Evolutionary conservation across 2,329 filamentous ascomycete species (phyloP).

Genomic region (Aureobasidium sp.): DNA sequence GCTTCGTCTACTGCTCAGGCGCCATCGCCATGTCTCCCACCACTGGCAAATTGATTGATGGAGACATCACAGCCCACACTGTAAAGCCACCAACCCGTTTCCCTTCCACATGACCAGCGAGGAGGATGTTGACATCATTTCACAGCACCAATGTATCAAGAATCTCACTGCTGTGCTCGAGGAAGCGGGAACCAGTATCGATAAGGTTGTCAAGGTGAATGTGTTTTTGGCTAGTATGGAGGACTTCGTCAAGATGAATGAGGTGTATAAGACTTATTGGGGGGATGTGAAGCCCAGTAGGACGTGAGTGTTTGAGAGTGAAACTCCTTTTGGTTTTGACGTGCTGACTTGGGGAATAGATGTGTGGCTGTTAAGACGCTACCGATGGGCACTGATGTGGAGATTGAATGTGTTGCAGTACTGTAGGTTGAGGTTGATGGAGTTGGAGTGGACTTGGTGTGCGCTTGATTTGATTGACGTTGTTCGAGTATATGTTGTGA

Average conservation of each 20-base stretch:
- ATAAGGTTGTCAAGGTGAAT: slow-evolving; percentile 58
- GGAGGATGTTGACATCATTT: background rate
- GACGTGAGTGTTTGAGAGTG: slow-evolving; percentile 18
- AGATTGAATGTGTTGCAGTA: slow-evolving; percentile 44
- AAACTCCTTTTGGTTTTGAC: background rate
- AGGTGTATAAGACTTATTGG: slow-evolving; percentile 37
- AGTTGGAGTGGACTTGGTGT: background rate
- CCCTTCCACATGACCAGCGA: background rate
- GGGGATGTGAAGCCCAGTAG: slow-evolving; percentile 26
- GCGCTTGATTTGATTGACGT: background rate
- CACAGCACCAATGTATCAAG: slow-evolving; percentile 45
- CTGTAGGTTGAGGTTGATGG: slow-evolving; percentile 16
- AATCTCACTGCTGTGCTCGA: slow-evolving; percentile 53
- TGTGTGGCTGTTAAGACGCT: slow-evolving; percentile 46
- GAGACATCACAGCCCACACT: slow-evolving; percentile 46
- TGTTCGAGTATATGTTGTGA: no score
- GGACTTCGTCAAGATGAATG: slow-evolving; percentile 52
- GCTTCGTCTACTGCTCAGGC: slow-evolving; percentile 64
- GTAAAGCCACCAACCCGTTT: no score
- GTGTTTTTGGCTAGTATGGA: slow-evolving; percentile 58
- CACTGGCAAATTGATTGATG: slow-evolving; percentile 46
- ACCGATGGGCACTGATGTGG: slow-evolving; percentile 43
- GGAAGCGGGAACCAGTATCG: slow-evolving; percentile 49
- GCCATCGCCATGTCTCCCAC: slow-evolving; percentile 53
- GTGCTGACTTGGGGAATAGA: slow-evolving; percentile 18